Conservation (phyloP, 306 rosid genomes). For the Styphnolobium japonicum region DNA sequence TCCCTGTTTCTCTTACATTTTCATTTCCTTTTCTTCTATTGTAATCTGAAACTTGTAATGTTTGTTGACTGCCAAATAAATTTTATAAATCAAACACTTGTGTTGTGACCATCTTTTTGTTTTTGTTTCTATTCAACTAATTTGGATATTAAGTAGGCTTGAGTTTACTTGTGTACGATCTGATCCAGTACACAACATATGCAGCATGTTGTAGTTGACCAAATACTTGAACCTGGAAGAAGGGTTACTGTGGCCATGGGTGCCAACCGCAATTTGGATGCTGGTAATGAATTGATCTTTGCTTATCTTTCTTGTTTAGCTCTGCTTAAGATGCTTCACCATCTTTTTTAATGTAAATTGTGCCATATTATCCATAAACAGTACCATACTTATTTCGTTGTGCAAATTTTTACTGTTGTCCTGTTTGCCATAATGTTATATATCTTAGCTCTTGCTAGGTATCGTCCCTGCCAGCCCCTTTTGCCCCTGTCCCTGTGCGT, state of each 20-base stretch:
- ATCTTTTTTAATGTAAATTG: background rate
- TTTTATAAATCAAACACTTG: conserved; percentile 2
- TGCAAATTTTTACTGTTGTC: background rate
- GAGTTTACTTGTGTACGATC: conserved; percentile 18
- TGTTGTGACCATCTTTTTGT: background rate
- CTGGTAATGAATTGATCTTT: conserved; percentile 47
- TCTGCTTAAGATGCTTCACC: conserved; percentile 10
- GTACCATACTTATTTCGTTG: background rate
- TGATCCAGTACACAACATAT: conserved; percentile 30
- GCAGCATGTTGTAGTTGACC: conserved; percentile 76
- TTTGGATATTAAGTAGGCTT: conserved; percentile 1
- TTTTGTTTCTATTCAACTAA: background rate
- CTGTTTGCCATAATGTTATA: background rate
- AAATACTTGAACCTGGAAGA: conserved; percentile 71
- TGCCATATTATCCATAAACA: background rate
- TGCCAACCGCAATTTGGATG: conserved; percentile 68
- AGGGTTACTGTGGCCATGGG: conserved; percentile 99
- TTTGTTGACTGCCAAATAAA: conserved; percentile 1
- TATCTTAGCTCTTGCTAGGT: background rate
- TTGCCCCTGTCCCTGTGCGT: background rate
- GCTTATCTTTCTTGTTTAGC: background rate
- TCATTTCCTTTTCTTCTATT: conserved; percentile 14
- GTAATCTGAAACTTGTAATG: conserved; percentile 12
- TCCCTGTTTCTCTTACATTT: conserved; percentile 2
- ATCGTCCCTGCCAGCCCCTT: background rate